A percentile compares a stretch with the other conserved stretches of the same genome.
Evolutionary conservation across 2,329 filamentous ascomycete genomes (phyloP).

Genomic region (Pseudogymnoascus sp.): DNA sequence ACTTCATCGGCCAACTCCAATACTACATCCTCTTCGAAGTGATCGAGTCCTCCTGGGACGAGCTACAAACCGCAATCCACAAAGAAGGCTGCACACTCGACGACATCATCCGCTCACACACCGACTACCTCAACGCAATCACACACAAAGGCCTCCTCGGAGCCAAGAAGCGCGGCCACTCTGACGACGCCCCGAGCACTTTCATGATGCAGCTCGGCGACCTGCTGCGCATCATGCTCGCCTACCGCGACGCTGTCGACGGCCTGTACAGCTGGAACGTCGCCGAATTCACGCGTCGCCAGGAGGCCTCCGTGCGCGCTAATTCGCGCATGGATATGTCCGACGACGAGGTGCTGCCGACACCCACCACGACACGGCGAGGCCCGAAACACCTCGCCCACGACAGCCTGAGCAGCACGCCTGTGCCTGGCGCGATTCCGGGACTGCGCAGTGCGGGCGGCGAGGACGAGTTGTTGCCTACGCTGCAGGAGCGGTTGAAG

Average conservation of each 20-base stretch:
- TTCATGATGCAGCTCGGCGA: slow-evolving; percentile 91
- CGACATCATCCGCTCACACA: slow-evolving; percentile 88
- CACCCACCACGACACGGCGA: slow-evolving; percentile 25
- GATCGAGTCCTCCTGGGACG: slow-evolving; percentile 92
- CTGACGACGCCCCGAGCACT: slow-evolving; percentile 53
- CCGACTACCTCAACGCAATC: slow-evolving; percentile 83
- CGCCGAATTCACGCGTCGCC: slow-evolving; percentile 85
- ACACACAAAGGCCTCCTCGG: slow-evolving; percentile 93
- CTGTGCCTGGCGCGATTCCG: slow-evolving; percentile 23
- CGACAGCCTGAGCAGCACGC: slow-evolving; percentile 9
- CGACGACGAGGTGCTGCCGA: slow-evolving; percentile 22
- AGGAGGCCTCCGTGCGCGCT: slow-evolving; percentile 70
- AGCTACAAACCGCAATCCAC: slow-evolving; percentile 72
- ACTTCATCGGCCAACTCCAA: slow-evolving; percentile 93
- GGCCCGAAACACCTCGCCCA: slow-evolving; percentile 18
- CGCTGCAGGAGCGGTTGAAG: slow-evolving; percentile 64
- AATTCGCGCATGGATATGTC: slow-evolving; percentile 42
- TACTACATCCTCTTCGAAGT: slow-evolving; percentile 99
- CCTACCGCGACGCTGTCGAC: slow-evolving; percentile 88
- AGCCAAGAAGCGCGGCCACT: slow-evolving; percentile 46
- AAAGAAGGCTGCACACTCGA: slow-evolving; percentile 87
- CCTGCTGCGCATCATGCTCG: slow-evolving; percentile 86
- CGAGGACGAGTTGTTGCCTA: slow-evolving; percentile 62
- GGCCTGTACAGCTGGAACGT: slow-evolving; percentile 92
- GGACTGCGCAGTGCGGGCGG: slow-evolving; percentile 25